Percentiles rank a stretch among this genome's conserved stretches.
These are phyloP conservation scores for Parathielavia hyrcaniae DNA, from an alignment of 495 filamentous ascomycete species.

Conservation along the genomic window DNA sequence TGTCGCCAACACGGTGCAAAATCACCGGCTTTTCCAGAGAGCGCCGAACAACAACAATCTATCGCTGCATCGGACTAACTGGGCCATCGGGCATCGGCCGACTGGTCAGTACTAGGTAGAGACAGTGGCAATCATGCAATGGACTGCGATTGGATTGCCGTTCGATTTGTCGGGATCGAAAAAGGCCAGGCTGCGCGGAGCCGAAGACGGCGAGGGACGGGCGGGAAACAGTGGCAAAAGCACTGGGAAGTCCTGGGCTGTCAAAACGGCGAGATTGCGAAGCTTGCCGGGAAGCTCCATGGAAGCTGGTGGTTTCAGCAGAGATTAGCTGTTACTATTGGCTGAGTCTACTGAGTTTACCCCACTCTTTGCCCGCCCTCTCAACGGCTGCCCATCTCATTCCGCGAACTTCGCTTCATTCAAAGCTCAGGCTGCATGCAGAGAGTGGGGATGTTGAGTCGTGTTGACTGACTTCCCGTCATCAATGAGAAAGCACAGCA, in stretches of 20 bases:
- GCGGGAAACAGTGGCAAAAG: background rate
- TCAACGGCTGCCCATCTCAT: background rate
- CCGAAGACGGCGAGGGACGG: background rate
- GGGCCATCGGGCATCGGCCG: constrained; percentile 17
- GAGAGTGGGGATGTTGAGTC: no score
- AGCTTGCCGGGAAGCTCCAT: constrained; percentile 10
- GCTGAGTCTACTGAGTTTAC: background rate
- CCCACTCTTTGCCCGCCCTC: background rate
- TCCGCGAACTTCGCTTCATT: background rate
- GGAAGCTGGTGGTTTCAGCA: background rate
- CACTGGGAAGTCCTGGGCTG: background rate
- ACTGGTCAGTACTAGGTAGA: background rate
- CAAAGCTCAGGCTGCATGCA: no score
- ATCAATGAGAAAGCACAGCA: no score
- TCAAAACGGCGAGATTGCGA: background rate
- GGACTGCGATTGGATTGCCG: background rate
- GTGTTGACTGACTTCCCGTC: no score
- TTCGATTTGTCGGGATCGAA: constrained; percentile 1
- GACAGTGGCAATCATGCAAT: constrained; percentile 11
- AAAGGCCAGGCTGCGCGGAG: background rate
- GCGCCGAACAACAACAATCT: constrained; percentile 12
- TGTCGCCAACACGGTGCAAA: constrained; percentile 1
- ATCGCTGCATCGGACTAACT: constrained; percentile 2
- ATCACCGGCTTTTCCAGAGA: constrained; percentile 16
- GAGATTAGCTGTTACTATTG: background rate